Conservation (phyloP, 306 rosid species). For the Erythrophleum fordii region DNA sequence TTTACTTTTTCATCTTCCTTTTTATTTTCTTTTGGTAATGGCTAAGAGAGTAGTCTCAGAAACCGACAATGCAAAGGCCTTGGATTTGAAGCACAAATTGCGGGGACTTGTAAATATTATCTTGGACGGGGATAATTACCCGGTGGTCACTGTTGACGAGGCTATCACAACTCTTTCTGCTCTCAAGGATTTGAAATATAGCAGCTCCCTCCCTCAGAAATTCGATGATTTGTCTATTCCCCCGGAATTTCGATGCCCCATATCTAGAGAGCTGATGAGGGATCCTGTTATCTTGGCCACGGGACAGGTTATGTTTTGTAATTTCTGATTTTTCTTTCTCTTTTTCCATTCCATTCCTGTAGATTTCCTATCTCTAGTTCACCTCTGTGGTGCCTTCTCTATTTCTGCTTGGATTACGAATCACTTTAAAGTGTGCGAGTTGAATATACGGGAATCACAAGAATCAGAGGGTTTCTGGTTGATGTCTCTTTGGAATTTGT, state of each 20-base stretch:
- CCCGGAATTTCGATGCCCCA: conserved; percentile 71
- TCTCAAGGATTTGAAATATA: conserved; percentile 50
- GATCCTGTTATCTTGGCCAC: conserved; percentile 84
- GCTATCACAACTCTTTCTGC: conserved; percentile 56
- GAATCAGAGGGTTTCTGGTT: background rate
- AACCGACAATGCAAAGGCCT: conserved; percentile 8
- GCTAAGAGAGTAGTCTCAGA: conserved; percentile 38
- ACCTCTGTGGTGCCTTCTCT: background rate
- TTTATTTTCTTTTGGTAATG: conserved; percentile 37
- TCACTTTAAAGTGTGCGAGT: background rate
- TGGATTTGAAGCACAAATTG: conserved; percentile 61
- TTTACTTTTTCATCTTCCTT: background rate
- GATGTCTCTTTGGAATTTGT: background rate
- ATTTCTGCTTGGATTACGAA: background rate
- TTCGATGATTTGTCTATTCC: conserved; percentile 48
- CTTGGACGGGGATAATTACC: conserved; percentile 54
- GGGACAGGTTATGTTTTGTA: conserved; percentile 60
- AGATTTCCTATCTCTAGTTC: background rate
- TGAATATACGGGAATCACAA: background rate
- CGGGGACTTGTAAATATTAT: conserved; percentile 51
- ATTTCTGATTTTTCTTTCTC: background rate
- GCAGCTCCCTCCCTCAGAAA: conserved; percentile 28
- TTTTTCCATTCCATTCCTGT: background rate
- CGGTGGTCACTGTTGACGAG: conserved; percentile 43
- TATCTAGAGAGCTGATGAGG: conserved; percentile 70